Percentiles rank a stretch among this genome's conserved stretches.
Conservation (phyloP, 176 grass and related monocot species). For the Carex pumila region DNA sequence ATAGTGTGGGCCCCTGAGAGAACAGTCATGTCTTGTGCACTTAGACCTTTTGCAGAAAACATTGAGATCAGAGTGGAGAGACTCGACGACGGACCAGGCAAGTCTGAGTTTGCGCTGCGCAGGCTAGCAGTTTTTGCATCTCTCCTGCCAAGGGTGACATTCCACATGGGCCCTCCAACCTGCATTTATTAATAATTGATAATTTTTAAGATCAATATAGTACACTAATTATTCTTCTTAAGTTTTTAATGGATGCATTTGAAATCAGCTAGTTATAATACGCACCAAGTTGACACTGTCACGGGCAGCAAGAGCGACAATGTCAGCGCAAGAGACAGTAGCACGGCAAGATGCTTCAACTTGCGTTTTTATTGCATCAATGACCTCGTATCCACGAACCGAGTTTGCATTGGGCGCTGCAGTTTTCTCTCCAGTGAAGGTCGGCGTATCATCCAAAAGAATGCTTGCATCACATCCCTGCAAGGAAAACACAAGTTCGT, state of each 20-base stretch:
- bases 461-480: slow-evolving; percentile 70
- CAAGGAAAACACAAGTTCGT: background rate
- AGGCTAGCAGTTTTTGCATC: slow-evolving; percentile 61
- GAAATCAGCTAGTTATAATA: background rate
- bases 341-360: slow-evolving; percentile 35
- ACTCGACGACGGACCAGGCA: slow-evolving; percentile 31
- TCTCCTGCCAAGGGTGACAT: slow-evolving; percentile 41
- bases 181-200: background rate
- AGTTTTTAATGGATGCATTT: background rate
- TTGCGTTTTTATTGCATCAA: slow-evolving; percentile 47
- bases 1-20: slow-evolving; percentile 71
- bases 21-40: slow-evolving; percentile 52
- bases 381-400: slow-evolving; percentile 64
- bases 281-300: slow-evolving; percentile 60
- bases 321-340: slow-evolving; percentile 59
- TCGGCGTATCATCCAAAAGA: slow-evolving; percentile 53
- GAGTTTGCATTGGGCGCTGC: slow-evolving; percentile 52
- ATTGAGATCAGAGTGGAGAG: slow-evolving; percentile 32
- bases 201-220: background rate
- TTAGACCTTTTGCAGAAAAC: slow-evolving; percentile 45
- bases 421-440: slow-evolving; percentile 54
- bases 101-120: slow-evolving; percentile 50
- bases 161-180: slow-evolving; percentile 60
- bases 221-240: background rate
- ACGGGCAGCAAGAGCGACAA: slow-evolving; percentile 51